Evolutionary conservation across 106 monocot species (phyloP).

Genomic region (Agapanthus africanus): DNA sequence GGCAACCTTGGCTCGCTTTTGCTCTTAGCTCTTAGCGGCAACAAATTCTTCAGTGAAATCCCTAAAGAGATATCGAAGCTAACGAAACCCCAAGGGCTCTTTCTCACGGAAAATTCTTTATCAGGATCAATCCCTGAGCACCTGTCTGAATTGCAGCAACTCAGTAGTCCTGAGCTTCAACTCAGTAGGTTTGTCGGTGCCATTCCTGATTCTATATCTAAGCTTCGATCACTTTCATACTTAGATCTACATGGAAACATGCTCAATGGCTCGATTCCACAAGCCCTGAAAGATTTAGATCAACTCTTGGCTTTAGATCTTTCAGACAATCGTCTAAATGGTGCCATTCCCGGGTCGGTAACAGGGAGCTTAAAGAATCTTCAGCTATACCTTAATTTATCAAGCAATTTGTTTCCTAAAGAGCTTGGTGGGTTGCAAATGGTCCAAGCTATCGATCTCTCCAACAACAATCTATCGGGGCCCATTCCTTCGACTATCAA

Average conservation of each 20-base stretch:
- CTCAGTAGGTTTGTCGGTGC: conserved; percentile 42
- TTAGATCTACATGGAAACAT: conserved; percentile 61
- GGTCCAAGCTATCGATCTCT: conserved; percentile 78
- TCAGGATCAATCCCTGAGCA: conserved; percentile 45
- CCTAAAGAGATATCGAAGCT: conserved; percentile 54
- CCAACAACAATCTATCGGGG: conserved; percentile 69
- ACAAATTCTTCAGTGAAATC: conserved; percentile 44
- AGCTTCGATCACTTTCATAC: conserved; percentile 43
- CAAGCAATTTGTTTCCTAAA: conserved; percentile 53
- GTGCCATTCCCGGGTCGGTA: conserved; percentile 44
- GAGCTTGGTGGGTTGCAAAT: conserved; percentile 49
- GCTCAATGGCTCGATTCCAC: conserved; percentile 68
- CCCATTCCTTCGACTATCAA: conserved; percentile 41
- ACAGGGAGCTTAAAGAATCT: conserved; percentile 39
- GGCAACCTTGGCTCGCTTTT: conserved; percentile 45
- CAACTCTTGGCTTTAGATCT: conserved; percentile 54
- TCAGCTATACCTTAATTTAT: conserved; percentile 61
- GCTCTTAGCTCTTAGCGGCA: conserved; percentile 27
- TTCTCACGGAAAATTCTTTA: conserved; percentile 34
- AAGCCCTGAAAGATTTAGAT: conserved; percentile 29
- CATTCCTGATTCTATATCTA: conserved; percentile 51
- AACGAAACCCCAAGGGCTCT: conserved; percentile 46
- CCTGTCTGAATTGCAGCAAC: conserved; percentile 39
- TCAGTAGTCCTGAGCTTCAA: conserved; percentile 26
- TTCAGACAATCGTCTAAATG: conserved; percentile 61